Conservation (phyloP, 2,329 filamentous ascomycete genomes). For the Cladophialophora immunda region DNA sequence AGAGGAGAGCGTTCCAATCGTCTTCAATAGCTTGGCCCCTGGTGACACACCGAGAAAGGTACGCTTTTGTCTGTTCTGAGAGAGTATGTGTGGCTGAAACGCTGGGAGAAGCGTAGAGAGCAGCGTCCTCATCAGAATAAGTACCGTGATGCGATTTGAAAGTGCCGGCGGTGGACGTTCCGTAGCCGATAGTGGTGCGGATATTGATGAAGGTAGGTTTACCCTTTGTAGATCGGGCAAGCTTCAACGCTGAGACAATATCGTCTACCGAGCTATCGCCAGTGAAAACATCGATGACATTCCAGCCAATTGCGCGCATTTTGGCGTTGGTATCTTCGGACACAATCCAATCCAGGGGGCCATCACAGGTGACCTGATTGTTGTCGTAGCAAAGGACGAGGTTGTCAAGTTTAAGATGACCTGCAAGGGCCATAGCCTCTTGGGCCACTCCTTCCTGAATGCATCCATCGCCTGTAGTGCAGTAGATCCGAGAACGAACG, state of each 20-base stretch:
- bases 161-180: constrained; percentile 54
- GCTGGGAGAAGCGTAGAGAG: background rate
- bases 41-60: background rate
- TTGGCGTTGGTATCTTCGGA: constrained; percentile 66
- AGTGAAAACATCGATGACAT: constrained; percentile 63
- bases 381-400: constrained; percentile 68
- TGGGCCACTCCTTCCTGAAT: constrained; percentile 66
- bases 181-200: constrained; percentile 64
- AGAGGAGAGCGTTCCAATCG: constrained; percentile 3
- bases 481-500: constrained; percentile 61
- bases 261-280: constrained; percentile 60
- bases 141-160: constrained; percentile 38
- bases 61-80: background rate
- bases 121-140: constrained; percentile 27
- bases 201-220: constrained; percentile 68
- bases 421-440: constrained; percentile 65
- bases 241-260: constrained; percentile 57
- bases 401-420: constrained; percentile 65
- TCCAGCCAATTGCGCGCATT: constrained; percentile 65
- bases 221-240: constrained; percentile 53
- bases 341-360: constrained; percentile 62
- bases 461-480: constrained; percentile 67
- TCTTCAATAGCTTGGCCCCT: constrained; percentile 5
- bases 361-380: constrained; percentile 68
- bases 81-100: background rate